Evolutionary conservation across 2,329 filamentous ascomycete genomes (phyloP).

Genomic region (Fusarium devonianum): DNA sequence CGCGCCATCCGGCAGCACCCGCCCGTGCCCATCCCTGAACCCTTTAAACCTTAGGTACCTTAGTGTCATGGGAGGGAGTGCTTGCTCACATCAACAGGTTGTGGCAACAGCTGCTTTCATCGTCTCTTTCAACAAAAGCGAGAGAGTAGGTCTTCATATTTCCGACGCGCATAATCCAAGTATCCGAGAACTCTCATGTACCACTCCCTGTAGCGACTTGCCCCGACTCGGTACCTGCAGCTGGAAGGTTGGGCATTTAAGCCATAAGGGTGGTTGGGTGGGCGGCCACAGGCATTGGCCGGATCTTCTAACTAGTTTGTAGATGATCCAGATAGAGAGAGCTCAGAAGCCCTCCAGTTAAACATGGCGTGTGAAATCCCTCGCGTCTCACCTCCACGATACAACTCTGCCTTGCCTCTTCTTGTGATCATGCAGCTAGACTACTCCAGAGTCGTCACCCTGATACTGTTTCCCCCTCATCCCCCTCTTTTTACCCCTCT

Average conservation of each 20-base stretch:
- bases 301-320: slow-evolving; percentile 2
- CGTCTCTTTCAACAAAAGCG: neutral
- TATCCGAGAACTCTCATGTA: slow-evolving; percentile 14
- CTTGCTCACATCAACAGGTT: neutral
- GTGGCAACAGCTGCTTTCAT: neutral
- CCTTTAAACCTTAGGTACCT: slow-evolving; percentile 24
- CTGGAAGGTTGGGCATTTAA: slow-evolving; percentile 25
- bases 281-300: slow-evolving; percentile 13
- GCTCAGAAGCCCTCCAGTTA: slow-evolving; percentile 5
- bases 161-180: neutral
- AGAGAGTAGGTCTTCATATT: too few species aligned
- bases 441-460: slow-evolving; percentile 16
- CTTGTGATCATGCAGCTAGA: slow-evolving; percentile 15
- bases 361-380: slow-evolving; percentile 14
- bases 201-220: slow-evolving; percentile 20
- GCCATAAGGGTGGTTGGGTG: slow-evolving; percentile 26
- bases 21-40: slow-evolving; percentile 33
- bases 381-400: slow-evolving; percentile 16
- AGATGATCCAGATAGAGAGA: slow-evolving; percentile 13
- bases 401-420: slow-evolving; percentile 21
- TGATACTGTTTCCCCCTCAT: slow-evolving; percentile 22
- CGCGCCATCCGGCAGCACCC: slow-evolving; percentile 39
- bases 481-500: slow-evolving; percentile 19
- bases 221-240: slow-evolving; percentile 36
- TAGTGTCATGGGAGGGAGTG: slow-evolving; percentile 17